Base-by-base conservation (phyloP, 2,329 filamentous ascomycete species). In the Fusarium nelsonii region DNA sequence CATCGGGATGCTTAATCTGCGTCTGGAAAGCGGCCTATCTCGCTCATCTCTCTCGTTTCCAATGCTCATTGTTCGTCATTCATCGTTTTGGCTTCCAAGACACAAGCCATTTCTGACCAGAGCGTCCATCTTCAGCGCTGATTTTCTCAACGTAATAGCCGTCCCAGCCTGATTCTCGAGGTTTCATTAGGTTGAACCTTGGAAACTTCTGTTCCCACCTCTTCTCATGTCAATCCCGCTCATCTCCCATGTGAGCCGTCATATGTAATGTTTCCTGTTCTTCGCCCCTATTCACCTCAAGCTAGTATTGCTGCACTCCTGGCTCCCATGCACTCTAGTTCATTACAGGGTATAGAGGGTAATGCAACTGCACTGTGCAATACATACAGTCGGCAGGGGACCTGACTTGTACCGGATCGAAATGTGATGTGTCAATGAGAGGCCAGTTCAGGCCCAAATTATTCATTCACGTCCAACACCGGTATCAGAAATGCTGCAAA, bases 401-500 rank as follows among this genome's bases (percentile, higher is more conserved):
- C 50, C 45, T 51, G 52, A 56, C 50, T 40, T 51, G 60, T 72
- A 67, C 61, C 55, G 63, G 61, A 69, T 73, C 54, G 66, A 73
- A 68, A 69, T 73, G 61, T 73, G 71, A 72, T 70, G 48, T 72
- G 55, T 72, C 69, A 58, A 62, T 57, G 54, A 69, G 50, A 71
- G 61, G 50, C 53, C 58, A 28, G 50, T 54, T 54, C 48, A 34
- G 39, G 55, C 60, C 30, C 52, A 55, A 57, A 66, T 60, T 69
- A 48, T 50, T 58, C 45, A 63, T 68, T 58, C 45, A 63, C 64
- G 49, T 58, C 57, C 58, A 74, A 61, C 58, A 62, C 44, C 50
- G 57, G 57, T 53, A 58, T 57, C 40, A 70, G 65, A 66, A 71
- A 58, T 55, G 57, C 68, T 73, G 58, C 58, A 68, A 58, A 49